Base-by-base conservation (phyloP, 306 rosid genomes). In the Castanospermum australe region DNA sequence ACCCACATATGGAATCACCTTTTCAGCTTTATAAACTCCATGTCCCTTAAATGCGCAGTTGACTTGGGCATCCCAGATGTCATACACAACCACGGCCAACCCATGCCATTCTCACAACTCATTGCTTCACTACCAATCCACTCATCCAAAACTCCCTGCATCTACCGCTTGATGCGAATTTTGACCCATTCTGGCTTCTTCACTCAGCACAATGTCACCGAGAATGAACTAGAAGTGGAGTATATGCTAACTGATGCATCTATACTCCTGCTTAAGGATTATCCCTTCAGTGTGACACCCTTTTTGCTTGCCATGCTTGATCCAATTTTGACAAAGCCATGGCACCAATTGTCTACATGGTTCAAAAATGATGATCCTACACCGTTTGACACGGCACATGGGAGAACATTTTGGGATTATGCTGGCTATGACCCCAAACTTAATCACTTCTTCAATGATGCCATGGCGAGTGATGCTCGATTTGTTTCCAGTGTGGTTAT, bases 221-320 rank as follows among this genome's bases (percentile, higher is more conserved):
- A 65, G 18, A 48, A 25, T 45, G 74, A 60, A 0, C 25, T 22
- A 24, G 84, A 81, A 82, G 83, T 57, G 18, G 85, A 82, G 4
- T 91, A 87, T 81, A 75, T 25, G 1, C 57, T 89, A 9, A 91
- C 90, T 0, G 80, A 80, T 76, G 81, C 82, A n/a, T 91, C 93
- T 18, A 83, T 5, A 55, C 45, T 91, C 22, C 71, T 91, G 8
- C 79, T 87, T 11, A 84, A 75, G 41, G 64, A 62, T 60, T 51
- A 80, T 9, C 80, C 88, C 48, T 33, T 60, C n/a, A 67, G 66
- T 21, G n/a, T 77, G 24, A 14, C 80, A 3, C 87, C 82, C 35
- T 84, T 67, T 9, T 4, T 82, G 41, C 36, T 60, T 3, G 50
- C 33, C 24, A 2, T 61, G 47, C 77, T 80, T 24, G 85, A 84